Base-by-base conservation (phyloP, 2,329 filamentous ascomycete genomes). In the Aotearoamyces nothofagi region DNA sequence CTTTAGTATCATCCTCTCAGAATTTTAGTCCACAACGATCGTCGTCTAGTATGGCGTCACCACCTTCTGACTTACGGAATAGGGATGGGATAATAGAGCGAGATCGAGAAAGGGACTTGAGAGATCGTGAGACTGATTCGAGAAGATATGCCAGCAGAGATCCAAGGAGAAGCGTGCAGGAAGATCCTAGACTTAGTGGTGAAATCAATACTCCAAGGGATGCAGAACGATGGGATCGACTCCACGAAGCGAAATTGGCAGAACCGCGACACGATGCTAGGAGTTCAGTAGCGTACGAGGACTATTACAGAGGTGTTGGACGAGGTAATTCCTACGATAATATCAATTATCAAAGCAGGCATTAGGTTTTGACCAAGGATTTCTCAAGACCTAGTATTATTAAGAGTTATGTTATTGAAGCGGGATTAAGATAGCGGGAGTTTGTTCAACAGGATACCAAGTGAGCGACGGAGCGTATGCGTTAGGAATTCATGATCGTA, bases 201-300 rank as follows among this genome's bases (percentile, higher is more conserved):
- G 3, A 19, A 8, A n/a, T 22, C 10, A 28, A 17, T 15, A 28
- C 11, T 28, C 26, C 26, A 7, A 16, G 26, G 26, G 26, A 28
- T 12, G 26, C 14, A 15, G 26, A 28, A 10, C 10, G 26, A n/a
- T 28, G 17, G 8, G 26, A 28, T 17, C 8, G 23, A 14, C 9
- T 25, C 13, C 23, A 25, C 8, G 23, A 25, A 7, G 12, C 9
- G 23, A 22, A 17, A 17, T 9, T 11, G 11, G 15, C 13, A 14
- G 14, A 11, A 9, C 5, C 7, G 5, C 13, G 16, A 12, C n/a
- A n/a, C n/a, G n/a, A n/a, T n/a, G n/a, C n/a, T n/a, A n/a, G n/a
- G n/a, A n/a, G n/a, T n/a, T n/a, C n/a, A n/a, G 15, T 15, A 16
- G 17, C 11, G 5, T 28, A 28, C 13, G 26, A 28, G 5, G 26